Evolutionary conservation across 352 stramenopile species (phyloP), one percentile per base, ranked within the genome.

Genomic region (Pythium inflatum): DNA sequence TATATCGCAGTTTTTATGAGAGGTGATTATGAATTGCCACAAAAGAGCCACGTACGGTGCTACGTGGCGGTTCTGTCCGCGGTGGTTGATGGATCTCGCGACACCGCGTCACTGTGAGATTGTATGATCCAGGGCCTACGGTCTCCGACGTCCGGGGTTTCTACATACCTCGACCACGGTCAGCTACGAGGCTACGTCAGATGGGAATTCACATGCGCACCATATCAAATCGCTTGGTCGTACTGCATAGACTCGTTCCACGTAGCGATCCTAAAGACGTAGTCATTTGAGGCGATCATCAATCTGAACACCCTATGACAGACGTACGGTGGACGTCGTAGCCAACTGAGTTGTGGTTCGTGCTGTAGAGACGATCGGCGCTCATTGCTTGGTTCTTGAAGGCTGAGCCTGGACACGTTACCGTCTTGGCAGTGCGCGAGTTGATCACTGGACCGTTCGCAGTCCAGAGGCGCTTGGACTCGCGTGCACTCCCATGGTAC

Each of bases 361-460:
- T 83, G 71, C 81, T 92, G 62, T 92, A 92, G 24, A 92, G 79
- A 36, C 83, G 78, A 62, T 92, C 85, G 16, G 79, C 70, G 58
- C 82, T 89, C 1, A 81, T 54, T 36, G 78, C 85, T 25, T 88
- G 74, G 74, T 90, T 90, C 34, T 71, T 75, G 46, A 92, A 92
- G 1, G 85, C 85, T 5, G 85, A 89, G 20, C 85, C 85, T 2
- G 81, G 81, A 31, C 78, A 74, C 20, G 84, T 79, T 0, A 72
- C 77, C 0, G 85, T 91, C 73, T 81, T 89, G n/a, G 78, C 78
- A 30, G 85, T 59, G 2, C 83, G 68, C 14, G 71, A 55, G 54
- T 82, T 78, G 66, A 91, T 88, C 2, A 53, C 70, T 7, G 73
- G 74, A 2, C 79, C 82, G 20, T 78, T 76, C 6, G 77, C 64